phyloP scores from a whole-genome alignment of 1,284 basidiomycete genomes.

The Athelia psychrophila region DNA sequence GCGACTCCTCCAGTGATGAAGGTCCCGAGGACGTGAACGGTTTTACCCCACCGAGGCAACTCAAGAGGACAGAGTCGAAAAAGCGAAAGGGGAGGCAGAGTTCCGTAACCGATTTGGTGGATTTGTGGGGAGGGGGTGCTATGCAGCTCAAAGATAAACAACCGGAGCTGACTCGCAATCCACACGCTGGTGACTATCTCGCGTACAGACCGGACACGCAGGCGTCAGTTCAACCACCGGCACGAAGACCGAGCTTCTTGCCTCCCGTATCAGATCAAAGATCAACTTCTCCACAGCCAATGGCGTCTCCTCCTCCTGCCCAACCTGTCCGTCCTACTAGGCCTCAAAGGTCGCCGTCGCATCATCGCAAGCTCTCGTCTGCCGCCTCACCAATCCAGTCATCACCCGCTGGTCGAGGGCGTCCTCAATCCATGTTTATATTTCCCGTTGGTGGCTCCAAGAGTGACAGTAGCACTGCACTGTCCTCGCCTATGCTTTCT shows the following conservation, averaged over 20 bases:
- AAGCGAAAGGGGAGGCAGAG: conserved; percentile 56
- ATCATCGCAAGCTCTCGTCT: conserved; percentile 23
- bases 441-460: conserved; percentile 53
- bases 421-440: conserved; percentile 75
- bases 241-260: background rate
- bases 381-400: conserved; percentile 25
- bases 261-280: background rate
- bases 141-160: conserved; percentile 27
- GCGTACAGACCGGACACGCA: background rate
- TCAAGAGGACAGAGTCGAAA: background rate
- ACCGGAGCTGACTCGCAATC: conserved; percentile 22
- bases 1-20: conserved; percentile 58
- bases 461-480: conserved; percentile 25
- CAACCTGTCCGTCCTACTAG: conserved; percentile 22
- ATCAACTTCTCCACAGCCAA: conserved; percentile 7
- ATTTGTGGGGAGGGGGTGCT: conserved; percentile 64
- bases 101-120: conserved; percentile 78
- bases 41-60: conserved; percentile 20
- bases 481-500: conserved; percentile 33
- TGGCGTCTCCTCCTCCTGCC: background rate
- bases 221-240: background rate
- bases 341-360: conserved; percentile 20
- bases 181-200: conserved; percentile 5
- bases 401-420: conserved; percentile 34
- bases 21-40: conserved; percentile 56